Base-by-base conservation (phyloP, 2,329 filamentous ascomycete species). In the Penicillium sp. region DNA sequence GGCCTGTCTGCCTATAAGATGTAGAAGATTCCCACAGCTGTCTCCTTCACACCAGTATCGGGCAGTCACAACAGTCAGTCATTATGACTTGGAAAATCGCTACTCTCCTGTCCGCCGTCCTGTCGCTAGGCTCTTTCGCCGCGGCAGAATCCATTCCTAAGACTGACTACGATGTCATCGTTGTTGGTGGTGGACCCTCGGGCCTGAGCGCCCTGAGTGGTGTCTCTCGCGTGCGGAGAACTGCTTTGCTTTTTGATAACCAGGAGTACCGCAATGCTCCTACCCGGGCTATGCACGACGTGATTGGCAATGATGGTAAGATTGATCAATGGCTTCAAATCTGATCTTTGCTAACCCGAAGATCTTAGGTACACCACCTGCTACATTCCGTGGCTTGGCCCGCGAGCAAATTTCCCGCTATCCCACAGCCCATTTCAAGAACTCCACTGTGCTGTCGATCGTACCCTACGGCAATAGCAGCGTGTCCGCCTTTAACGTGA, bases 201-300 rank as follows among this genome's bases (percentile, higher is more conserved):
- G 84, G 84, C 0, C 77, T 86, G 2, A 77, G 75, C 48, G 80
- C 79, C 1, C 62, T 84, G 49, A 86, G 84, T 55, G 83, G 80
- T 43, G 77, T 87, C n/a, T 84, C 81, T 7, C 82, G 85, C 16
- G 84, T 87, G 14, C 78, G 80, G 13, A 77, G 84, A 14, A 81
- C 77, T 6, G 79, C 80, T 0, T 71, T 86, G 8, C 68, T 87
- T 43, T 80, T 87, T 52, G 85, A 87, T 67, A 85, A 82, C 21
- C 81, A 79, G 13, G 74, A 79, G 29, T 87, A 87, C 62, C 81
- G 85, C 51, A 87, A 87, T 64, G 76, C 52, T 1, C 72, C 77
- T 0, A 86, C 85, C 0, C 72, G 84, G 14, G 79, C 85, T 60
- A 82, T 86, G 77, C 85, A 87, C 69, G 85, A 87, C 66, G 81